Evolutionary conservation across 2,329 filamentous ascomycete genomes (phyloP), one percentile per base, ranked within the genome.

Genomic region (Colletotrichum coccodes): DNA sequence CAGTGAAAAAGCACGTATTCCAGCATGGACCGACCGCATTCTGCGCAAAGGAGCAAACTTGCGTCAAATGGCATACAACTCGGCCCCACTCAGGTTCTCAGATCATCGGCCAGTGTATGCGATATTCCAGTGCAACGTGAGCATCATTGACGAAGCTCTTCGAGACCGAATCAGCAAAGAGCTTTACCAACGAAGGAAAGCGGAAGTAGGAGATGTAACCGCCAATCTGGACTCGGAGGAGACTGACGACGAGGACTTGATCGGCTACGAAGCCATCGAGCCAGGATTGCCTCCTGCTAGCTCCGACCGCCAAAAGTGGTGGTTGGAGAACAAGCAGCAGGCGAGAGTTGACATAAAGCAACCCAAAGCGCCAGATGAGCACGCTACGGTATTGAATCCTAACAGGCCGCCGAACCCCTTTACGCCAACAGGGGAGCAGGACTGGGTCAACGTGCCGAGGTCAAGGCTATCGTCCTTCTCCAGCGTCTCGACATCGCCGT

Each of bases 21-120:
- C 96, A 3, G 96, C 96, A 0, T 99, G 96, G 96, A 98, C 95
- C 70, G 96, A 99, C 79, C 92, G 96, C 42, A 92, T 99, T 52
- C 83, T 99, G 9, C 91, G 93, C 68, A 97, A 95, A 81, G 96
- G 96, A 8, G 84, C 88, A 68, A 95, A 94, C 73, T 86, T 99
- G 40, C 90, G 91, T 47, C 96, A 98, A 77, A 84, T 92, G 12
- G 87, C 92, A 36, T 99, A 99, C 79, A 89, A 93, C 75, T 91
- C 89, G 60, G 94, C 95, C 4, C 91, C 94, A 34, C 84, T 99
- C 40, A 89, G 87, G 14, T 97, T 98, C 78, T 99, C 96, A 0
- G 96, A 99, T 76, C 96, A 99, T 79, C 89, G 95, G n/a, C 96
- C 96, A 2, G 95, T 99, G 0, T 98, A 94, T 80, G 95, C 94